Evolutionary conservation across 352 stramenopile genomes (phyloP), one percentile per base, ranked within the genome.

Genomic region (Phytophthora chlamydospora): DNA sequence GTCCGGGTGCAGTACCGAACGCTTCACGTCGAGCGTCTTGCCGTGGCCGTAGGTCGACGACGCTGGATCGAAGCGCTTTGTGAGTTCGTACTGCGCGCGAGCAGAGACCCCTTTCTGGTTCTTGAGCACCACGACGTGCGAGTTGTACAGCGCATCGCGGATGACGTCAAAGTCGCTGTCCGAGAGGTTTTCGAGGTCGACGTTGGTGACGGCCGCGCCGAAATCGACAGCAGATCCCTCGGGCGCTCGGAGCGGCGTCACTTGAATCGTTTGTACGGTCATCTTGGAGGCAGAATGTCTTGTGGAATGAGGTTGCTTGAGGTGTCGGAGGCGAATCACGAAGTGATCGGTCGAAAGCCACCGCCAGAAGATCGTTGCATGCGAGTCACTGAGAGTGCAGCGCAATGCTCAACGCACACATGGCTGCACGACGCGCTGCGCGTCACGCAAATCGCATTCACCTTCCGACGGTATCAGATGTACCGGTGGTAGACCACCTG

Each of bases 91-190:
- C 38, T 73, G 65, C 2, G 65, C 65, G 2, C 41, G 51, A 40
- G 65, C 34, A 42, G 65, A 66, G 35, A 56, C 42, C 5, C 47
- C 39, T 16, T 73, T 41, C 42, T 73, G 65, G 53, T 66, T 66
- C 48, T 73, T 73, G 38, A 73, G 47, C 31, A 73, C 65, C 36
- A 73, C 53, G 9, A 73, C 59, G 53, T 73, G 59, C 38, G 59
- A 66, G 29, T 57, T 59, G 59, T 73, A 73, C 7, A 73, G 53
- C 12, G 59, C 27, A 10, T 68, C 53, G 53, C 59, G 65, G 53
- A 73, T 69, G 38, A 58, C 40, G 13, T 35, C 42, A 10, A 69
- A 73, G 48, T 73, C 54, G 12, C 39, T 52, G 36, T 69, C 65
- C 2, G 42, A 39, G 19, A 73, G 59, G 16, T 62, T 58, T 21